These are phyloP conservation scores for Galeopsis tetrahit DNA, from an alignment of 257 asterid species.

Conservation along the genomic window DNA sequence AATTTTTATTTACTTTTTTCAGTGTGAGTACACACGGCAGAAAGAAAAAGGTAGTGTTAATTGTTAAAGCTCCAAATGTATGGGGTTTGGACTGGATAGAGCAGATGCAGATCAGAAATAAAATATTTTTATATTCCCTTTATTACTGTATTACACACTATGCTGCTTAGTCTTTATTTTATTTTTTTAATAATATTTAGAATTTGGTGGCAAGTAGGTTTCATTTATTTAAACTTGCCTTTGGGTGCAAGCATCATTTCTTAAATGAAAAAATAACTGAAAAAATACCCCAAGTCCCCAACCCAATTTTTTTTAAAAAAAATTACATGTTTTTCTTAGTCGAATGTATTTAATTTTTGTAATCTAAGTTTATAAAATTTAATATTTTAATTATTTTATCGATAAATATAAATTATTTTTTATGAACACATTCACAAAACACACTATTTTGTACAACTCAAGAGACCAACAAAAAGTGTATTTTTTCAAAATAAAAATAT, in stretches of 20 bases:
- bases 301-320: too few relatives aligned
- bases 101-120: slow-evolving; percentile 21
- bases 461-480: too few relatives aligned
- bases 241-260: slow-evolving; percentile 27
- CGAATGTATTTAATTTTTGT: too few relatives aligned
- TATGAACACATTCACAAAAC: too few relatives aligned
- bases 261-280: not conserved
- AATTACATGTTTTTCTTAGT: too few relatives aligned
- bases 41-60: not conserved
- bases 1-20: slow-evolving; percentile 2
- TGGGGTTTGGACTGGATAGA: slow-evolving; percentile 31
- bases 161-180: not conserved
- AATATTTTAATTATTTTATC: too few relatives aligned
- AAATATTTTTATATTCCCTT: not conserved
- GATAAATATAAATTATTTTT: too few relatives aligned
- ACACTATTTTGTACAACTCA: too few relatives aligned
- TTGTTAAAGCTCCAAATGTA: slow-evolving; percentile 17
- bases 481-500: too few relatives aligned
- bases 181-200: not conserved
- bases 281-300: not conserved
- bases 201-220: slow-evolving; percentile 35
- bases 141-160: not conserved
- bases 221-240: slow-evolving; percentile 26
- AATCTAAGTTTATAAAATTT: too few relatives aligned
- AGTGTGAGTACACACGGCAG: slow-evolving; percentile 26